Percentiles rank a stretch among this genome's conserved stretches.
These are phyloP conservation scores for Trifolium subterraneum DNA, from an alignment of 306 rosid species.

Conservation along the genomic window DNA sequence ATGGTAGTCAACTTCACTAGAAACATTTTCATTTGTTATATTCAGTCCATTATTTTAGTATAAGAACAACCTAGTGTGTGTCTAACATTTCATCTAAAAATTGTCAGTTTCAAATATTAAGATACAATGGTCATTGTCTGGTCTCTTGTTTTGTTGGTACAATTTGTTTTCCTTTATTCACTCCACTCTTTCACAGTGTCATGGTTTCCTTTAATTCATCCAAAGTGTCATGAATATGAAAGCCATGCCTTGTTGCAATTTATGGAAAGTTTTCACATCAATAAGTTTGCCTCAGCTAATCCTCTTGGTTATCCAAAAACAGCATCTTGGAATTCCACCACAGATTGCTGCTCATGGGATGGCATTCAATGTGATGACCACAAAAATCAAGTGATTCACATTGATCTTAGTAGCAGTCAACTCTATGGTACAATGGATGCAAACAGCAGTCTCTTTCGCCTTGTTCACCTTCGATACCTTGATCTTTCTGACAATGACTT, in stretches of 20 bases:
- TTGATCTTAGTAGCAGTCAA: conserved; percentile 40
- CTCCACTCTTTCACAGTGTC: too few species aligned
- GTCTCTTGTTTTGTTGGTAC: background rate
- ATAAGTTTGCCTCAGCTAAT: background rate
- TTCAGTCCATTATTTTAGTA: background rate
- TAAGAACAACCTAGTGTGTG: background rate
- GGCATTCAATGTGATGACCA: conserved; percentile 38
- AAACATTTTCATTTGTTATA: background rate
- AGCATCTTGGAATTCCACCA: conserved; percentile 33
- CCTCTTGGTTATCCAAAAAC: conserved; percentile 38
- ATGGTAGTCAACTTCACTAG: background rate
- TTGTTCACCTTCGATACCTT: conserved; percentile 26
- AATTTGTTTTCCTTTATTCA: background rate
- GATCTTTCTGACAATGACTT: conserved; percentile 42
- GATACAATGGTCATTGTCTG: background rate
- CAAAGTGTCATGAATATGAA: background rate
- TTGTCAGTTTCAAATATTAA: too few species aligned
- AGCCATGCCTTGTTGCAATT: conserved; percentile 30
- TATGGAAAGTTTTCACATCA: background rate
- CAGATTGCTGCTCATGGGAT: conserved; percentile 45
- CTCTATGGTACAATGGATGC: conserved; percentile 33
- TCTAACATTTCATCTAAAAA: background rate
- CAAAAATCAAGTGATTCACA: conserved; percentile 24
- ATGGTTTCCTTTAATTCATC: too few species aligned
- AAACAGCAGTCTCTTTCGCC: conserved; percentile 24